Evolutionary conservation across 805 yeast genomes (phyloP), one percentile per base, ranked within the genome.

Genomic region (Lipomyces spencermartinsiae): DNA sequence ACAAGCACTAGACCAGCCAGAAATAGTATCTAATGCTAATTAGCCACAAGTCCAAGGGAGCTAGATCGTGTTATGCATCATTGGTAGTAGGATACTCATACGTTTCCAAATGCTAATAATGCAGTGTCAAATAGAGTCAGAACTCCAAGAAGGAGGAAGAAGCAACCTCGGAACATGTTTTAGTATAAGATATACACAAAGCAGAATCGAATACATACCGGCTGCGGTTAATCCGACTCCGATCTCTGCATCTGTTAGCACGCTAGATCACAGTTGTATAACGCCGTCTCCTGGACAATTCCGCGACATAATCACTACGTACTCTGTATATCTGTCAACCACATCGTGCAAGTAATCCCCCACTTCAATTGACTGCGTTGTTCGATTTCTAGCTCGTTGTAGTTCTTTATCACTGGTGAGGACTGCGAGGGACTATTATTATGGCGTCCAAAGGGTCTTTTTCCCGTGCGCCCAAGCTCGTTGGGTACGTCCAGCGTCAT

Each of bases 141-240:
- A 37, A 94, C 84, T 6, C 99, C 99, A 25, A 94, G 81, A 4
- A 91, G 75, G 78, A 95, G 90, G 76, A 92, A 89, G 33, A 90
- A 76, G 60, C 89, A 85, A 8, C 97, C 86, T 69, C 65, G 63
- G 53, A 35, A 8, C 22, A 10, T 19, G 31, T 9, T 25, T 22
- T 46, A 12, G 16, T 12, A 25, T 25, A 16, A 58, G 22, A 19
- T 7, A 14, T 12, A 51, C 14, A 14, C 31, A 25, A 22, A 22
- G 39, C 9, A 61, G 22, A 16, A 7, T 7, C 39, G 12, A 16
- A 10, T 29, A 73, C 78, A 60, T 77, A 79, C 88, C 97, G 43
- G 89, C 90, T 19, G 96, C 93, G 3, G 97, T 91, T 83, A 93
- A 89, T 1, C 92, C 97, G 22, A 92, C 97, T 49, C 98, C 98